A percentile compares a stretch with the other conserved stretches of the same genome.
These are phyloP conservation scores for Fusarium sublunatum DNA, from an alignment of 2,329 filamentous ascomycete species.

Conservation along the genomic window DNA sequence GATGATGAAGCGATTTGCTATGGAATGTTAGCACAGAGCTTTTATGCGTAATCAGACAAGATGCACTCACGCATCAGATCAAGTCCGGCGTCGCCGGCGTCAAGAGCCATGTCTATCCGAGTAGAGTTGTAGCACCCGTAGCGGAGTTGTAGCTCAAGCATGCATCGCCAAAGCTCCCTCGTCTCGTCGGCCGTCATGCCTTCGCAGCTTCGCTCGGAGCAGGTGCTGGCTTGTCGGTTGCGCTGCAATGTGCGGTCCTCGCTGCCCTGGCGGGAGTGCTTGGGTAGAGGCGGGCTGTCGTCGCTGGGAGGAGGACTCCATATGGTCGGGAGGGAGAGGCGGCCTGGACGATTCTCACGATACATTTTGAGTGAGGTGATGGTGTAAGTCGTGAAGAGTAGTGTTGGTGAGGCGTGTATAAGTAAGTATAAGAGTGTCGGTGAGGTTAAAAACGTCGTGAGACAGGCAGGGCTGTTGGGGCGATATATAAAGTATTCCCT, in stretches of 20 bases:
- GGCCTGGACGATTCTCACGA: conserved; percentile 38
- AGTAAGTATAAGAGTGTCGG: neutral
- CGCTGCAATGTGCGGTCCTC: conserved; percentile 23
- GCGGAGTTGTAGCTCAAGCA: conserved; percentile 60
- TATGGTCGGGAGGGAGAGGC: conserved; percentile 37
- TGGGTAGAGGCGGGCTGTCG: conserved; percentile 20
- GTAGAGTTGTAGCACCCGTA: conserved; percentile 64
- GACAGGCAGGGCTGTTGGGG: conserved; percentile 3
- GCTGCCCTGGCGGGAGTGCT: conserved; percentile 23
- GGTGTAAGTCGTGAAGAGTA: conserved; percentile 1
- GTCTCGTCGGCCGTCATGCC: conserved; percentile 54
- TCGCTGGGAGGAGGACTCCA: conserved; percentile 36
- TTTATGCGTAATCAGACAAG: neutral
- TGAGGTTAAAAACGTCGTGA: neutral
- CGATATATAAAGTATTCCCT: conserved; percentile 24
- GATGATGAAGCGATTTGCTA: conserved; percentile 56
- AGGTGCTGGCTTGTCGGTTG: conserved; percentile 45
- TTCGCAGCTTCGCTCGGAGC: conserved; percentile 48
- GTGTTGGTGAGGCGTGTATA: neutral
- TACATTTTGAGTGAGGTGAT: conserved; percentile 30
- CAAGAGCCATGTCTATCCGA: conserved; percentile 59
- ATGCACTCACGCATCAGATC: conserved; percentile 58
- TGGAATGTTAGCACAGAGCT: conserved; percentile 1
- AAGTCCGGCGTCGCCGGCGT: conserved; percentile 54
- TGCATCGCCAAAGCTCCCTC: conserved; percentile 59